phyloP scores from a whole-genome alignment of 176 grass and related monocot species.

The Oryza glaberrima region DNA sequence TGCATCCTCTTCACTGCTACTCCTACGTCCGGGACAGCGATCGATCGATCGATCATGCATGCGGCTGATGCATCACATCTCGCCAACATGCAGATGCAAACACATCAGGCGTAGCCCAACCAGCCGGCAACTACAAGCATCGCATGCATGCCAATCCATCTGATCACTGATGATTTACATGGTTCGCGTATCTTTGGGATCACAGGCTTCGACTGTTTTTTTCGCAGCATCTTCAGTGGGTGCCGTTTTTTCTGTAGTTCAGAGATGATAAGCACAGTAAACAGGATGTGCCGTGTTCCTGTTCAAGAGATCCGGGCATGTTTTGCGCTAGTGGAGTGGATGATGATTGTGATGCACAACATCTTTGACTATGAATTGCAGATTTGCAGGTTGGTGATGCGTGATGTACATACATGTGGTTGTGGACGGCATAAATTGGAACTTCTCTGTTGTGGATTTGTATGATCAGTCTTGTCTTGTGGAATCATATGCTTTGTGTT shows the following conservation, averaged over 20 bases:
- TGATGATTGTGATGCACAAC: background rate
- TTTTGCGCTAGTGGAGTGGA: background rate
- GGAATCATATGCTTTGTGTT: background rate
- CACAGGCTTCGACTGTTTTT: background rate
- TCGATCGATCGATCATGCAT: background rate
- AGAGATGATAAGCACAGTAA: conserved; percentile 11
- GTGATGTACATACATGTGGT: background rate
- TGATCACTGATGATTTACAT: background rate
- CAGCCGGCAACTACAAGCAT: background rate
- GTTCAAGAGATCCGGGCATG: background rate
- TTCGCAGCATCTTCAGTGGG: background rate
- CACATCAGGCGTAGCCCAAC: conserved; percentile 6
- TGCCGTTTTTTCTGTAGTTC: background rate
- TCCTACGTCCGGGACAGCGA: conserved; percentile 15
- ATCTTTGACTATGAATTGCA: background rate
- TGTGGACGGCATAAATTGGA: background rate
- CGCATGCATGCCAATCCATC: background rate
- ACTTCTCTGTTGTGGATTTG: background rate
- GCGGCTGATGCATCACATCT: conserved; percentile 23
- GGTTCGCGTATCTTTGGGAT: background rate
- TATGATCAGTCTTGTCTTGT: background rate
- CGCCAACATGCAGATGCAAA: background rate
- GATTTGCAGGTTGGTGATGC: background rate
- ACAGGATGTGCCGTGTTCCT: background rate
- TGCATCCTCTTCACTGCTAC: conserved; percentile 16